Percentiles rank a stretch among this genome's conserved stretches.
phyloP scores from a whole-genome alignment of 768 basidiomycete species.

The Hemileccinum impolitum region DNA sequence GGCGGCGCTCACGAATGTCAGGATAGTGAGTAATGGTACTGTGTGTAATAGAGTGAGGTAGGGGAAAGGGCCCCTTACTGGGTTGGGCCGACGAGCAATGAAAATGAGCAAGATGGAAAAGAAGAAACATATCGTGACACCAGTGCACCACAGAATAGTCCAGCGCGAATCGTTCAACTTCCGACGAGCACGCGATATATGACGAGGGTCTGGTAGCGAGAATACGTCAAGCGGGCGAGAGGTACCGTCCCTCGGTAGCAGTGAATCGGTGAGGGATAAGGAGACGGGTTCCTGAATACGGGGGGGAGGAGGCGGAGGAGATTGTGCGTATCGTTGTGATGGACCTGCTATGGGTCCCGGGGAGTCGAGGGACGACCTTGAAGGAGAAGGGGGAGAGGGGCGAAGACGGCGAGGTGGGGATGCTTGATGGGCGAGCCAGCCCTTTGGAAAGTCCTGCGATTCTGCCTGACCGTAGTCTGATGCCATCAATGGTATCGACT shows the following conservation, averaged over 20 bases:
- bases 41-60: conserved; percentile 76
- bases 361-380: conserved; percentile 31
- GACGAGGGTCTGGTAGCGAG: conserved; percentile 72
- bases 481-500: conserved; percentile 37
- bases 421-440: conserved; percentile 77
- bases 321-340: conserved; percentile 30
- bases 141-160: conserved; percentile 64
- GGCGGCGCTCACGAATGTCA: conserved; percentile 66
- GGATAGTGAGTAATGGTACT: conserved; percentile 69
- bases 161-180: conserved; percentile 74
- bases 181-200: conserved; percentile 57
- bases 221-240: conserved; percentile 67
- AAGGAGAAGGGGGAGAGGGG: conserved; percentile 39
- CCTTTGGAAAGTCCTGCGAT: conserved; percentile 42
- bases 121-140: conserved; percentile 57
- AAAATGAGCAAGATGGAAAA: conserved; percentile 66
- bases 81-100: conserved; percentile 43
- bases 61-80: conserved; percentile 35
- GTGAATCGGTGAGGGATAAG: conserved; percentile 74
- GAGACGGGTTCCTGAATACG: conserved; percentile 47
- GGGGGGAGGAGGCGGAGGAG: conserved; percentile 37
- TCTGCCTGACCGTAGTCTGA: conserved; percentile 32
- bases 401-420: conserved; percentile 50
- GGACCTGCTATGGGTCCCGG: conserved; percentile 32
- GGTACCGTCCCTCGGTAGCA: conserved; percentile 70